Conservation (phyloP, 2,329 filamentous ascomycete species). For the Aspergillus texensis region DNA sequence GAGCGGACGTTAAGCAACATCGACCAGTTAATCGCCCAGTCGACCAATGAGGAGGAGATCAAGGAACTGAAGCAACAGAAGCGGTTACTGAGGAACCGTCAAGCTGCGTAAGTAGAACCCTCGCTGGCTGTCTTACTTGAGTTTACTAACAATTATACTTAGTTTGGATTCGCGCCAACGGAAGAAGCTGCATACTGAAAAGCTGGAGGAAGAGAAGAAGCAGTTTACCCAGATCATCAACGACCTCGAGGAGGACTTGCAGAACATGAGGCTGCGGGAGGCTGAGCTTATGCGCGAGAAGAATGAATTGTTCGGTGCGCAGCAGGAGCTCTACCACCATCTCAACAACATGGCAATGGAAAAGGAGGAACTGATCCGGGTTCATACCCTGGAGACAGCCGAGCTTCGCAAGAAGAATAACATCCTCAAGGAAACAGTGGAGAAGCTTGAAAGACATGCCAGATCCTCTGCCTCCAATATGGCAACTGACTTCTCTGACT, state of each 20-base stretch:
- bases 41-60: constrained; percentile 80
- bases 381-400: constrained; percentile 85
- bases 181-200: constrained; percentile 97
- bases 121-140: not conserved
- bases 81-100: constrained; percentile 87
- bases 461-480: constrained; percentile 53
- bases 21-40: constrained; percentile 85
- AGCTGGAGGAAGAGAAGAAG: constrained; percentile 96
- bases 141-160: not conserved
- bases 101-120: constrained; percentile 81
- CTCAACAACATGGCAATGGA: constrained; percentile 78
- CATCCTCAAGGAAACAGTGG: constrained; percentile 70
- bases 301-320: constrained; percentile 67
- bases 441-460: constrained; percentile 47
- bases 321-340: constrained; percentile 73
- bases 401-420: constrained; percentile 91
- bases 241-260: constrained; percentile 77
- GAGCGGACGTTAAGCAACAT: constrained; percentile 94
- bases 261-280: constrained; percentile 66
- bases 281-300: constrained; percentile 57
- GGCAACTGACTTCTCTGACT: constrained; percentile 73
- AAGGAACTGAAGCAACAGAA: constrained; percentile 99
- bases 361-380: constrained; percentile 87
- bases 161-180: constrained; percentile 95
- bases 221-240: constrained; percentile 75